A percentile compares a stretch with the other conserved stretches of the same genome.
phyloP scores from a whole-genome alignment of 352 stramenopile species.

The Halophytophthora polymorphica region DNA sequence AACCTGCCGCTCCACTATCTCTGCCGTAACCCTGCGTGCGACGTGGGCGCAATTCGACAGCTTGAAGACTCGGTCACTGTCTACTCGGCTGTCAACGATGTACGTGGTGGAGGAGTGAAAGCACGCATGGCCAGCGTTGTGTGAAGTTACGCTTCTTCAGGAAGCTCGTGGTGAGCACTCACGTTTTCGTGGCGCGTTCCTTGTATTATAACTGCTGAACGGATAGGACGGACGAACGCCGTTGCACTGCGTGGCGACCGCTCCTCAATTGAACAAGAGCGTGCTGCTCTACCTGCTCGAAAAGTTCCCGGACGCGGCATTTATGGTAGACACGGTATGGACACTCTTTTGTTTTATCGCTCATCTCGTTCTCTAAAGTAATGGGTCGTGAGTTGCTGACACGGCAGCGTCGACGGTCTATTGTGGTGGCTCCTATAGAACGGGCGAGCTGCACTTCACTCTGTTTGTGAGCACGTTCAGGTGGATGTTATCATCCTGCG shows the following conservation, averaged over 20 bases:
- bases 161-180: background rate
- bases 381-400: background rate
- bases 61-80: slow-evolving; percentile 25
- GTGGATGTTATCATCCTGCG: slow-evolving; percentile 21
- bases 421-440: slow-evolving; percentile 20
- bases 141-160: too few relatives aligned
- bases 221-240: slow-evolving; percentile 38
- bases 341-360: too few relatives aligned
- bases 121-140: too few relatives aligned
- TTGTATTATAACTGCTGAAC: background rate
- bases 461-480: slow-evolving; percentile 37
- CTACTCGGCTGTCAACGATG: slow-evolving; percentile 40
- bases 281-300: slow-evolving; percentile 37
- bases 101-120: slow-evolving; percentile 5
- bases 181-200: background rate
- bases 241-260: slow-evolving; percentile 39
- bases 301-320: slow-evolving; percentile 25
- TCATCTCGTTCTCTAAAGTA: too few relatives aligned
- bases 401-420: slow-evolving; percentile 1
- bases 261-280: slow-evolving; percentile 24
- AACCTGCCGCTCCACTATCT: slow-evolving; percentile 53
- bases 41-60: slow-evolving; percentile 39
- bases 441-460: slow-evolving; percentile 53
- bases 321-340: slow-evolving; percentile 35
- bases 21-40: slow-evolving; percentile 39